Evolutionary conservation across 192 early-diverging fungal species (phyloP).

Genomic region (Coemansia sp.): DNA sequence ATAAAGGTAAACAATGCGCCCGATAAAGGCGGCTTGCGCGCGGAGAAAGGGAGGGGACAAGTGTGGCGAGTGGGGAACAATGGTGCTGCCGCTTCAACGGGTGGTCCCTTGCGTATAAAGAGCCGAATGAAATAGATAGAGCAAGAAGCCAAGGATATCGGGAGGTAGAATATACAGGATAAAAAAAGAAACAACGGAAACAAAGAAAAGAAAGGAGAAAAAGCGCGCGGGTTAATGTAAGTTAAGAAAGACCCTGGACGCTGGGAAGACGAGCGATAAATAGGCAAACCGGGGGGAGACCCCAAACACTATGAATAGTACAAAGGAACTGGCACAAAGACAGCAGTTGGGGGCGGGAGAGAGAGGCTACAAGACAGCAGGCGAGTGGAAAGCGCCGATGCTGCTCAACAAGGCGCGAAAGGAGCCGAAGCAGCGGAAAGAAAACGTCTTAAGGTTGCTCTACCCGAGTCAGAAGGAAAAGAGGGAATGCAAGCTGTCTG

Average conservation of each 20-base stretch:
- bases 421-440: too few relatives aligned
- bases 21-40: too few relatives aligned
- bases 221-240: background rate
- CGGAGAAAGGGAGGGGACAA: background rate
- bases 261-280: background rate
- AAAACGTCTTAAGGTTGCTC: too few relatives aligned
- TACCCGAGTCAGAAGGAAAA: too few relatives aligned
- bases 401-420: too few relatives aligned
- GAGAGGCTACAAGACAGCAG: background rate
- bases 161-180: constrained; percentile 14
- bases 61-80: background rate
- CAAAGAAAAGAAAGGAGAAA: constrained; percentile 7
- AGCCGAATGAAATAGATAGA: too few relatives aligned
- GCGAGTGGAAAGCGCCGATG: too few relatives aligned
- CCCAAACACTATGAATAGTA: background rate
- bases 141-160: too few relatives aligned
- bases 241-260: background rate
- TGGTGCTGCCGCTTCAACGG: too few relatives aligned
- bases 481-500: too few relatives aligned
- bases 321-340: constrained; percentile 5
- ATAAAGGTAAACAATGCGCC: background rate
- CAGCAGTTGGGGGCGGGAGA: background rate
- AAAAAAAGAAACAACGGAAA: constrained; percentile 1
- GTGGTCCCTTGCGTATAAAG: too few relatives aligned
- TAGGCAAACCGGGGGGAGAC: background rate